Evolutionary conservation across 441 rosid species (phyloP).

Genomic region (Eutrema salsugineum): DNA sequence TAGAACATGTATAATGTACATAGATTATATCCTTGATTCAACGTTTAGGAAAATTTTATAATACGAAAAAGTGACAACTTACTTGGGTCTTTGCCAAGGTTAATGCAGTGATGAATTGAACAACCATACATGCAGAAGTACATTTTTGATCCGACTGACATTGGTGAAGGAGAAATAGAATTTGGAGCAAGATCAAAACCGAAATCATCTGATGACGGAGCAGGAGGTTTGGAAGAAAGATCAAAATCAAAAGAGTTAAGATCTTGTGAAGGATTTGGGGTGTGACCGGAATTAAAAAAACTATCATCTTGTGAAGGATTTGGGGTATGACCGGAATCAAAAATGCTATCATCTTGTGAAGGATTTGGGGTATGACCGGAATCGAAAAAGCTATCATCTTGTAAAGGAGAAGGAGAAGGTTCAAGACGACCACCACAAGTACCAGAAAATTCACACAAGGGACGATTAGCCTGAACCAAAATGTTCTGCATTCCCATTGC

Average conservation of each 20-base stretch:
- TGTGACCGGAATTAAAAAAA: no score
- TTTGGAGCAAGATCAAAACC: no score
- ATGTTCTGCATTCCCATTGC: slow-evolving; percentile 6
- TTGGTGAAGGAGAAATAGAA: no score
- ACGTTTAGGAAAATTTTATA: not conserved
- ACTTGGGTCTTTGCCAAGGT: not conserved
- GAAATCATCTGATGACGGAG: no score
- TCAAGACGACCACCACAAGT: not conserved
- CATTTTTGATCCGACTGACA: no score
- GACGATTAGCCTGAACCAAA: slow-evolving; percentile 8
- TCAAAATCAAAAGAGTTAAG: not conserved
- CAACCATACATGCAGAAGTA: not conserved
- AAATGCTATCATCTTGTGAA: not conserved
- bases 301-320: not conserved
- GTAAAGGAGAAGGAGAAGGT: not conserved
- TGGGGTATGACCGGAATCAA: no score
- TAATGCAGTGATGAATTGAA: not conserved
- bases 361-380: no score
- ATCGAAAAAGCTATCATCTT: not conserved
- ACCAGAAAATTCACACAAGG: not conserved
- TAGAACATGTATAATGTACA: not conserved
- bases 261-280: not conserved
- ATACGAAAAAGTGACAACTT: not conserved
- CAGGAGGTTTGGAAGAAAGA: no score
- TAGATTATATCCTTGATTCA: not conserved